Evolutionary conservation across 495 filamentous ascomycete species (phyloP).

Genomic region (Cetradonia linearis): DNA sequence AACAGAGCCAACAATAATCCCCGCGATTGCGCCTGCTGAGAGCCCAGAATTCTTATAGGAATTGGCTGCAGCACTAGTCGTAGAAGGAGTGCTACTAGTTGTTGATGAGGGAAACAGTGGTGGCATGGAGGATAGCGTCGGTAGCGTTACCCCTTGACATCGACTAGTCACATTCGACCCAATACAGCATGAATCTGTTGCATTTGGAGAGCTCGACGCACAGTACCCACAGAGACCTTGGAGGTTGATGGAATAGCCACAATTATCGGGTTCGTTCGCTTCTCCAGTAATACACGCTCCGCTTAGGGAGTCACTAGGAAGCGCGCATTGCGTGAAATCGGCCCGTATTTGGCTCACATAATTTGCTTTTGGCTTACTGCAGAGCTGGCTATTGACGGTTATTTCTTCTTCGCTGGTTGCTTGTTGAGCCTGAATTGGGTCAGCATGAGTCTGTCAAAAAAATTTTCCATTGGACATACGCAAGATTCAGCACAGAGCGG

Average conservation of each 20-base stretch:
- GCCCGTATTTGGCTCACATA: slow-evolving; percentile 73
- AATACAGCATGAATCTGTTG: slow-evolving; percentile 91
- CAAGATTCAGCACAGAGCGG: slow-evolving; percentile 90
- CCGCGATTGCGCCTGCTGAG: slow-evolving; percentile 78
- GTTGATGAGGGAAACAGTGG: slow-evolving; percentile 47
- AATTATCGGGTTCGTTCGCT: slow-evolving; percentile 75
- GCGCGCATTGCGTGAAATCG: slow-evolving; percentile 82
- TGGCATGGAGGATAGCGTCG: slow-evolving; percentile 59
- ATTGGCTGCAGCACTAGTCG: slow-evolving; percentile 28
- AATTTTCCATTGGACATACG: slow-evolving; percentile 43
- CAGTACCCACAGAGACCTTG: slow-evolving; percentile 84
- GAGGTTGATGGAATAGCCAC: slow-evolving; percentile 74
- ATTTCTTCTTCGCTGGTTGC: slow-evolving; percentile 83
- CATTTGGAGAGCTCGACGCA: slow-evolving; percentile 66
- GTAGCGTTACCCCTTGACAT: slow-evolving; percentile 66
- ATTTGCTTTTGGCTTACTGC: slow-evolving; percentile 49
- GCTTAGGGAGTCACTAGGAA: slow-evolving; percentile 67
- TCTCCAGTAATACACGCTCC: slow-evolving; percentile 64
- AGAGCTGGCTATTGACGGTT: slow-evolving; percentile 61
- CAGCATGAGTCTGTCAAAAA: slow-evolving; percentile 20
- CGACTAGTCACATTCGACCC: slow-evolving; percentile 60
- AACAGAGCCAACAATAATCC: slow-evolving; percentile 76
- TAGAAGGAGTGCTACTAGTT: slow-evolving; percentile 34
- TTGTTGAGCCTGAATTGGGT: slow-evolving; percentile 54
- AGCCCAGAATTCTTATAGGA: slow-evolving; percentile 38